phyloP scores from a whole-genome alignment of 2,329 filamentous ascomycete genomes.

The Calonectria pseudoreteaudii region DNA sequence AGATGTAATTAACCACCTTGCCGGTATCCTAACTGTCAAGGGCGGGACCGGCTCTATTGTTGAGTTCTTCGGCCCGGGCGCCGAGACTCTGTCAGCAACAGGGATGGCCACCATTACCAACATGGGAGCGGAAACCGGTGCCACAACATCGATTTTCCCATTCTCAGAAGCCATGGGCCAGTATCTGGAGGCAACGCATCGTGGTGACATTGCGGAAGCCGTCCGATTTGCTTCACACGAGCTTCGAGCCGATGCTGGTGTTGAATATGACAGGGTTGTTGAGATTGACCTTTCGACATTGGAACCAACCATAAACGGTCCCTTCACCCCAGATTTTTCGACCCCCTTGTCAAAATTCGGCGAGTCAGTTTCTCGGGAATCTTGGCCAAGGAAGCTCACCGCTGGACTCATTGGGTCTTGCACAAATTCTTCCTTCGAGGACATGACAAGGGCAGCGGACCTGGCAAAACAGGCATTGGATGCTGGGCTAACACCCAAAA shows the following conservation, averaged over 20 bases:
- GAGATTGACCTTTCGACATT: constrained; percentile 90
- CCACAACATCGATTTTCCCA: constrained; percentile 94
- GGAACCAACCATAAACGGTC: constrained; percentile 98
- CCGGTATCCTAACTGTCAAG: constrained; percentile 96
- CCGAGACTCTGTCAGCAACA: constrained; percentile 76
- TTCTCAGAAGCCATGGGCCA: constrained; percentile 99
- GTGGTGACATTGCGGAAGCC: constrained; percentile 89
- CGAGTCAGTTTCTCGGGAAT: constrained; percentile 81
- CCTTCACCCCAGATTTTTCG: constrained; percentile 94
- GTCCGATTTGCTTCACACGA: constrained; percentile 85
- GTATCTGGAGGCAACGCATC: constrained; percentile 92
- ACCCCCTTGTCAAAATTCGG: constrained; percentile 93
- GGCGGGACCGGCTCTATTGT: constrained; percentile 94
- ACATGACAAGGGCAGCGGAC: constrained; percentile 95
- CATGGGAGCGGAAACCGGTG: constrained; percentile 80
- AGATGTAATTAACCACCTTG: constrained; percentile 98
- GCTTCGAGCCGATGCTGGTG: constrained; percentile 86
- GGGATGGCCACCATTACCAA: constrained; percentile 86
- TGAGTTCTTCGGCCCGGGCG: constrained; percentile 81
- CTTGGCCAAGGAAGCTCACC: constrained; percentile 91
- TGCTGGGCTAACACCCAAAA: constrained; percentile 67
- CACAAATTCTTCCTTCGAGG: constrained; percentile 98
- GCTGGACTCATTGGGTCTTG: constrained; percentile 97
- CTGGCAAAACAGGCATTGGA: constrained; percentile 65
- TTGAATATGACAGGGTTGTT: constrained; percentile 92